Evolutionary conservation across 2,329 filamentous ascomycete genomes (phyloP).

Genomic region (Cladosporium velox): DNA sequence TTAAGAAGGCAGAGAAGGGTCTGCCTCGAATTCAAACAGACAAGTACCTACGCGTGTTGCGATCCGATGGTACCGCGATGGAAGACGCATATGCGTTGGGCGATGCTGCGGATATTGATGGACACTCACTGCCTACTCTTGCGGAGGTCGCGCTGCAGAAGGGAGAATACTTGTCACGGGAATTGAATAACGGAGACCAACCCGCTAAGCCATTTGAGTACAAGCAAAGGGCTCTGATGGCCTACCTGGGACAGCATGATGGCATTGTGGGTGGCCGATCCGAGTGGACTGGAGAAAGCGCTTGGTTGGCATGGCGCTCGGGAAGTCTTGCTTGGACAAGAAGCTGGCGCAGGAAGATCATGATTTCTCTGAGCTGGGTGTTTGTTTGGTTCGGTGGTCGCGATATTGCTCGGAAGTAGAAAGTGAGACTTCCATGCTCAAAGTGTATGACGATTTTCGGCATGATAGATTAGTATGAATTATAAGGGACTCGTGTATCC

Average conservation of each 20-base stretch:
- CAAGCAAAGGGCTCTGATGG: constrained; percentile 41
- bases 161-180: constrained; percentile 39
- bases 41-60: constrained; percentile 34
- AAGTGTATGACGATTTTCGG: not conserved
- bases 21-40: constrained; percentile 42
- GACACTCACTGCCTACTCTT: constrained; percentile 38
- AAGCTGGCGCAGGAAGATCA: constrained; percentile 35
- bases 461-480: not conserved
- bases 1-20: constrained; percentile 37
- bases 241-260: constrained; percentile 47
- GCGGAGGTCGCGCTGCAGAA: constrained; percentile 45
- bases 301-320: constrained; percentile 49
- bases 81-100: constrained; percentile 40
- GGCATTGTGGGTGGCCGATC: constrained; percentile 44
- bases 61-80: constrained; percentile 32
- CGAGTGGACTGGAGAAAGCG: constrained; percentile 45
- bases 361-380: constrained; percentile 36
- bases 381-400: constrained; percentile 30
- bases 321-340: constrained; percentile 37
- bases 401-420: constrained; percentile 36
- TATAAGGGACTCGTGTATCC: not conserved
- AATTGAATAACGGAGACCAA: constrained; percentile 31
- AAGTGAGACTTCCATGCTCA: not conserved
- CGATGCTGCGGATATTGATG: constrained; percentile 45
- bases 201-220: constrained; percentile 40